Base-by-base conservation (phyloP, 371 early-diverging fungal genomes). In the Mortierella sp. region DNA sequence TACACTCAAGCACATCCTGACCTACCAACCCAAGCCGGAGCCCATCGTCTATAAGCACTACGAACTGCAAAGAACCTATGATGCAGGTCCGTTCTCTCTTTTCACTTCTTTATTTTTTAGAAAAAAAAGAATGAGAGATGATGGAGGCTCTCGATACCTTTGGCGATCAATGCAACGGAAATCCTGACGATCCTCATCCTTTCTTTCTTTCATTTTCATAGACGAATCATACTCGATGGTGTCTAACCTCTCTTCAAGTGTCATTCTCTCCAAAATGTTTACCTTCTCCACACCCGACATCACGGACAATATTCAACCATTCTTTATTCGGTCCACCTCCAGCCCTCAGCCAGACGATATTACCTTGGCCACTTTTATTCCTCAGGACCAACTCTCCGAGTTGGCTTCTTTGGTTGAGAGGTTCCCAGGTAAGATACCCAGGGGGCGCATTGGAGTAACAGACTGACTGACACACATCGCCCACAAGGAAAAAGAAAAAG, bases 191-290 rank as follows among this genome's bases (percentile, higher is more conserved):
- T 50, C 50, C 14, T 21, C 2, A 53, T 26, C 53, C 21, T 9
- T 23, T 53, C 53, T 23, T 23, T 53, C 9, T 1, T 23, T 21
- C 23, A n/a, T n/a, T n/a, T n/a, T 29, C 3, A 18, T 52, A 77
- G 77, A 77, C 30, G 43, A 64, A 18, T 46, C 80, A 15, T 79
- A 79, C 53, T 79, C 80, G 15, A 70, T 79, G 11, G 74, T 79
- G 14, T 73, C 80, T 0, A 66, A 79, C 44, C 48, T 79, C 25
- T 67, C 80, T 4, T 64, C 80, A 1, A 73, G 61, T 43, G 66
- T 64, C 29, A 79, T 79, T 43, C 57, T 79, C 19, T 79, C 80
- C n/a, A 79, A 79, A 58, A 79, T 79, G 80, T 79, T 79, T 56
- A 69, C 80, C 14, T 79, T 70, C 70, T 57, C 47, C 50, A 73